Evolutionary conservation across 1,139 yeast species (phyloP), one percentile per base, ranked within the genome.

Genomic region (Lipomyces yarrowii): DNA sequence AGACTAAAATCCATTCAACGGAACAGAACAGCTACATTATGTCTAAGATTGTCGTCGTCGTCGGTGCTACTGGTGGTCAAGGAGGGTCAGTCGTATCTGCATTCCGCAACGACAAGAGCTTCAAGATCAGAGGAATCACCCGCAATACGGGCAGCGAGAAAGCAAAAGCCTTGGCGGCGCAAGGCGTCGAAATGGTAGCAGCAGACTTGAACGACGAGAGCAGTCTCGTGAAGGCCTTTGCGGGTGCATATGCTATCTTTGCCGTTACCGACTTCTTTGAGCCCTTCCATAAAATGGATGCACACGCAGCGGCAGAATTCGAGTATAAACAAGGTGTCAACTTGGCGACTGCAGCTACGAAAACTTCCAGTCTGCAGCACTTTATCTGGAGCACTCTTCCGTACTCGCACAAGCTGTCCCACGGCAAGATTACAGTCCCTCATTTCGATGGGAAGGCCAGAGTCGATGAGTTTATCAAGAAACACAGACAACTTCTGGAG

Each of bases 1-100:
- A 35, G 13, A 7, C 39, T 8, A 11, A 35, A 35, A 35, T 35
- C 39, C 15, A 35, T 13, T 35, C 39, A 35, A 35, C 39, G 15
- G 10, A 35, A 35, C 37, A 33, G 37, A 33, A 10, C 6, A 5
- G 13, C 26, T 5, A 15, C 35, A 57, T 13, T 18, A 57, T 57
- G 60, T 23, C 55, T 21, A 57, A 57, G 39, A 15, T 57, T 10
- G n/a, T 65, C 26, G 64, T 54, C 13, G 64, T 65, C 21, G 52
- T 65, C 53, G 68, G 68, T 35, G 68, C 68, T n/a, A 67, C 69
- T 15, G 69, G 69, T 11, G 39, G 63, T 11, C 69, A 67, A 56
- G 69, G 69, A 4, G 67, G 69, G 10, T 65, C 69, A 1, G 61
- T 65, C 7, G 58, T 65, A 23, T 23, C 56, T 18, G 57, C 32